These are phyloP conservation scores for Angomonas desouzai DNA, from an alignment of 208 protist genomes.

Conservation along the genomic window DNA sequence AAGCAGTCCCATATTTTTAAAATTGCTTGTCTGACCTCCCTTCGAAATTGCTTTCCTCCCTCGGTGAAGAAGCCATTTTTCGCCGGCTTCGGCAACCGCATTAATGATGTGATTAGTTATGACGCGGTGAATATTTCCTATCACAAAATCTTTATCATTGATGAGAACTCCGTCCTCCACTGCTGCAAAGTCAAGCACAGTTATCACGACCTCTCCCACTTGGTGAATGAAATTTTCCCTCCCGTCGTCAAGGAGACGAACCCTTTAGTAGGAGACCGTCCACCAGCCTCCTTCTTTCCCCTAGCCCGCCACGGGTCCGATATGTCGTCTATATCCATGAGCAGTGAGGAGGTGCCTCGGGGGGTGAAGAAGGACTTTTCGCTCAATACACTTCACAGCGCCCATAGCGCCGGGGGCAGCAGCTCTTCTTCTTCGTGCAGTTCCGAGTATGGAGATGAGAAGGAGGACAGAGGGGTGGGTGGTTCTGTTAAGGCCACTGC, in stretches of 20 bases:
- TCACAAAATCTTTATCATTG: constrained; percentile 88
- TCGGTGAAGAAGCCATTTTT: constrained; percentile 73
- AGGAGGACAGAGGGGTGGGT: background rate
- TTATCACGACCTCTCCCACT: constrained; percentile 70
- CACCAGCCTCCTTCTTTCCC: background rate
- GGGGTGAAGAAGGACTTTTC: constrained; percentile 3
- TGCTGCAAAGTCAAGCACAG: constrained; percentile 72
- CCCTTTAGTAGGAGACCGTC: background rate
- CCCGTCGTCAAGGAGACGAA: constrained; percentile 20
- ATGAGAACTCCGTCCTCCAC: constrained; percentile 68
- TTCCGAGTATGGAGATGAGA: background rate
- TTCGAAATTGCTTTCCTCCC: constrained; percentile 70
- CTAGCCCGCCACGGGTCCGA: background rate
- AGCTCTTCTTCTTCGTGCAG: background rate
- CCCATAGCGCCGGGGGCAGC: background rate
- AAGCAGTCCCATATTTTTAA: constrained; percentile 91
- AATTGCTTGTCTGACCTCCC: constrained; percentile 70
- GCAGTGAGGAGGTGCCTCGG: background rate
- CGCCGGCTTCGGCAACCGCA: constrained; percentile 90
- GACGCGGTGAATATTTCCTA: constrained; percentile 63
- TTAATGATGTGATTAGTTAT: constrained; percentile 89
- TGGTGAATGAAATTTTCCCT: constrained; percentile 85
- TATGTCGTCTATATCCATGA: background rate
- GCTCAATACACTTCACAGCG: background rate
- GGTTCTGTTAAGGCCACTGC: no score